Conservation (phyloP, 768 basidiomycete species). For the Lyophyllum shimeji region DNA sequence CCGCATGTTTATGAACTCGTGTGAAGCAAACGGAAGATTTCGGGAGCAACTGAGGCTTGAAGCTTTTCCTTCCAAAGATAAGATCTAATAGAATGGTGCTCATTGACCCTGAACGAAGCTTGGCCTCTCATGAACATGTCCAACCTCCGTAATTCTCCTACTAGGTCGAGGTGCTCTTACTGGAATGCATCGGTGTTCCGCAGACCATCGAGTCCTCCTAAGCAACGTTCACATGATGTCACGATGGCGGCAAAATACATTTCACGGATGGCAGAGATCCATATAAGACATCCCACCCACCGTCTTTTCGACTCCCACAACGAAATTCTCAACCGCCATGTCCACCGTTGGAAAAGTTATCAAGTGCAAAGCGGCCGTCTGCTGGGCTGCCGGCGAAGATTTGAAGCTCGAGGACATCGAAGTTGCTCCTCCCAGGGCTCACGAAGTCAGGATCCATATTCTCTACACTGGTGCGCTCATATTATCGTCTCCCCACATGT, state of each 20-base stretch:
- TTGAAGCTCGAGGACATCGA: slow-evolving; percentile 90
- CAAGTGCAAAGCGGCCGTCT: slow-evolving; percentile 90
- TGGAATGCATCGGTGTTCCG: too few species aligned
- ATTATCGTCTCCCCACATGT: background rate
- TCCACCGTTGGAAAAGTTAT: slow-evolving; percentile 78
- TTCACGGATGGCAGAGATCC: slow-evolving; percentile 2
- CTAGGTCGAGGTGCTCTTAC: too few species aligned
- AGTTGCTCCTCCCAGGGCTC: slow-evolving; percentile 85
- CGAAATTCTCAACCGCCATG: slow-evolving; percentile 45
- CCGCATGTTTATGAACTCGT: too few species aligned
- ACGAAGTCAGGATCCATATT: slow-evolving; percentile 94
- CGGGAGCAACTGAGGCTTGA: too few species aligned
- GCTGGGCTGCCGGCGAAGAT: slow-evolving; percentile 89
- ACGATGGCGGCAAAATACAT: slow-evolving; percentile 1
- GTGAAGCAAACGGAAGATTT: background rate
- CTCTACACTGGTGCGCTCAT: slow-evolving; percentile 74
- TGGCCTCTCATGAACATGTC: too few species aligned
- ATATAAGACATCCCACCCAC: background rate
- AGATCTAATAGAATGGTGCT: too few species aligned
- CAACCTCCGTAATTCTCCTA: too few species aligned
- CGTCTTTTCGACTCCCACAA: background rate
- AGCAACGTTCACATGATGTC: background rate
- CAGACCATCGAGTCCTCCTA: background rate
- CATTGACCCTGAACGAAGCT: too few species aligned
- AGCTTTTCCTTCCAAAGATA: too few species aligned